Base-by-base conservation (phyloP, 306 rosid genomes). In the Corylus avellana region DNA sequence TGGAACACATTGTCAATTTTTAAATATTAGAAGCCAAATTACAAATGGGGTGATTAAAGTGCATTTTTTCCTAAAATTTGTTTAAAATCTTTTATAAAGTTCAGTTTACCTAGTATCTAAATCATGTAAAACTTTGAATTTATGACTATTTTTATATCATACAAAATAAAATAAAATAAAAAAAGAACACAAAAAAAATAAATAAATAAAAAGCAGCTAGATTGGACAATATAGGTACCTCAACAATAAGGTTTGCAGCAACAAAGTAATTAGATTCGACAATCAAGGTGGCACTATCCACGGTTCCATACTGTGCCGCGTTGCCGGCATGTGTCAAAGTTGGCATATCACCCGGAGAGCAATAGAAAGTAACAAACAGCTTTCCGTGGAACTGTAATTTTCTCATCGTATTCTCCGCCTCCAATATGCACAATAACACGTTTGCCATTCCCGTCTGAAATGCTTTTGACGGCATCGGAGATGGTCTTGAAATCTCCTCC, bases 381-480 rank as follows among this genome's bases (percentile, higher is more conserved):
- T 87, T 88, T 72, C 20, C 42, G 70, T 0, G 78, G 83, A 46
- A 93, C 82, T 39, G 8, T 83, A 12, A 89, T 81, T 64, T 91
- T 93, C 87, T 93, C 98, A 0, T 79, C 29, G 75, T 87, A 93
- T 49, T 10, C 85, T 29, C 98, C 93, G 0, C n/a, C 59, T 47
- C 91, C 92, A 17, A 93, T 88, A 44, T 78, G 70, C 17, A 93
- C 9, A 59, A 91, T 79, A 48, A 88, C 89, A 17, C 97, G 87
- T 7, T 74, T 80, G 1, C 79, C 76, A 69, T 93, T 93, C 0
- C 78, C 87, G 0, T 0, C 18, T 3, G 93, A 93, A 50, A 93
- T 78, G 77, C 89, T 87, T 0, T 84, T 78, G 27, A 91, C 5
- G 39, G 98, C 97, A 0, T 83, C 97, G 0, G 32, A 62, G 14